These are phyloP conservation scores for Saccharomyces mikatae DNA, from an alignment of 805 yeast species.

Conservation along the genomic window DNA sequence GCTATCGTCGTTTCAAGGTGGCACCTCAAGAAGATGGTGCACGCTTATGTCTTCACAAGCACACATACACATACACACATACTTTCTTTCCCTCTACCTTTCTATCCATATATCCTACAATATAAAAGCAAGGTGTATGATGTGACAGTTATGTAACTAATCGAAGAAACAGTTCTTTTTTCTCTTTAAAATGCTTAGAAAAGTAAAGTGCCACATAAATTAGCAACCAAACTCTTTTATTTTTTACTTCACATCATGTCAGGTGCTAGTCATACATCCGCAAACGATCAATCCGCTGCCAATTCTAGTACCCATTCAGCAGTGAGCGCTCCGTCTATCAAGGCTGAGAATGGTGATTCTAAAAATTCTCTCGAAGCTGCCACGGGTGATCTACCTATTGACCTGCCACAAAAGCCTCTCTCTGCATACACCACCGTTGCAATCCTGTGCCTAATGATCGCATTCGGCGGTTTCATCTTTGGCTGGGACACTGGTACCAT, in stretches of 20 bases:
- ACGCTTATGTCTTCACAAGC: no score
- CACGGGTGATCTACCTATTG: not conserved
- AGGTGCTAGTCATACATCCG: not conserved
- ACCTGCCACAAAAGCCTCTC: slow-evolving; percentile 24
- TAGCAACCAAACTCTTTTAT: not conserved
- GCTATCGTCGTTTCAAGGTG: not conserved
- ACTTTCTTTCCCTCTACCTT: not conserved
- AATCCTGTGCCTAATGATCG: slow-evolving; percentile 15
- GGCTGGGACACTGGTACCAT: slow-evolving; percentile 77
- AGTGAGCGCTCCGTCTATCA: not conserved
- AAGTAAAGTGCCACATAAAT: not conserved
- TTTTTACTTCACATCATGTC: not conserved
- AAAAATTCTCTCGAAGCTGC: not conserved
- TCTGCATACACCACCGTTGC: slow-evolving; percentile 24
- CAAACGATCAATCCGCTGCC: not conserved
- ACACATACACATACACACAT: no score
- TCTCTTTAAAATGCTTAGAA: not conserved
- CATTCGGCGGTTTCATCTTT: slow-evolving; percentile 36
- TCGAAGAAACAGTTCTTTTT: not conserved
- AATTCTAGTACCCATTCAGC: not conserved
- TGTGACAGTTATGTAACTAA: not conserved
- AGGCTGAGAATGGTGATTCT: not conserved
- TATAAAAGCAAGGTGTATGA: not conserved
- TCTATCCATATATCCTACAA: not conserved
- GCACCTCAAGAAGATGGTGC: not conserved